A percentile compares a stretch with the other conserved stretches of the same genome.
Conservation (phyloP, 2,329 filamentous ascomycete genomes). For the Coleophoma cylindrospora region DNA sequence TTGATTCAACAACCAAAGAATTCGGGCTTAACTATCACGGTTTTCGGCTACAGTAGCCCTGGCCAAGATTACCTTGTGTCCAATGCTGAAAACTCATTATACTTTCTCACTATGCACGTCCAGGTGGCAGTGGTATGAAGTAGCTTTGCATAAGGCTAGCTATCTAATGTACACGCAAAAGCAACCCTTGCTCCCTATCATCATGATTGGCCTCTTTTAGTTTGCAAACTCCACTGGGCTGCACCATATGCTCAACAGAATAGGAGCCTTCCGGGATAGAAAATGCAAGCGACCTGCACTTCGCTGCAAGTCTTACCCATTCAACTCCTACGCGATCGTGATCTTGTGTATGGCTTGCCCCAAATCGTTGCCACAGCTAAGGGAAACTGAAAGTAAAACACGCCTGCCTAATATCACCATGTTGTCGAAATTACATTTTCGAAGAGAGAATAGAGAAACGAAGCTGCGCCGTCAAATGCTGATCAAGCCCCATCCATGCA, state of each 20-base stretch:
- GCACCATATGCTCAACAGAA: background rate
- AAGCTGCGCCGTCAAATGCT: conserved; percentile 20
- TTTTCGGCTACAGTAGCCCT: too few species aligned
- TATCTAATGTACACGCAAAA: background rate
- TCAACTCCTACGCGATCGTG: background rate
- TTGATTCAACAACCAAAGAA: too few species aligned
- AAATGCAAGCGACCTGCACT: conserved; percentile 29
- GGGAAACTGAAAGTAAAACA: conserved; percentile 6
- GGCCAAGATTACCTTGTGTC: too few species aligned
- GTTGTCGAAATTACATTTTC: background rate
- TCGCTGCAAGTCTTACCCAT: conserved; percentile 15
- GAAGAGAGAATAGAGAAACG: background rate
- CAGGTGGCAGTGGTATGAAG: background rate
- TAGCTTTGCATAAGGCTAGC: background rate
- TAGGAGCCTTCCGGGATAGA: background rate
- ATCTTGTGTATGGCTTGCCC: too few species aligned
- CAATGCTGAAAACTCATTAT: too few species aligned
- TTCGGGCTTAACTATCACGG: too few species aligned
- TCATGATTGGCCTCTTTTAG: background rate
- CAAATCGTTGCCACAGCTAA: too few species aligned
- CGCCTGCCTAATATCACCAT: too few species aligned
- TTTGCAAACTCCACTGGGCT: background rate
- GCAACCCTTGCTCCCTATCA: too few species aligned
- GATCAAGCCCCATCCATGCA: conserved; percentile 25
- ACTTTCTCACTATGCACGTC: too few species aligned